phyloP scores from a whole-genome alignment of 139 green algal species.

The Micromonas pusilla region DNA sequence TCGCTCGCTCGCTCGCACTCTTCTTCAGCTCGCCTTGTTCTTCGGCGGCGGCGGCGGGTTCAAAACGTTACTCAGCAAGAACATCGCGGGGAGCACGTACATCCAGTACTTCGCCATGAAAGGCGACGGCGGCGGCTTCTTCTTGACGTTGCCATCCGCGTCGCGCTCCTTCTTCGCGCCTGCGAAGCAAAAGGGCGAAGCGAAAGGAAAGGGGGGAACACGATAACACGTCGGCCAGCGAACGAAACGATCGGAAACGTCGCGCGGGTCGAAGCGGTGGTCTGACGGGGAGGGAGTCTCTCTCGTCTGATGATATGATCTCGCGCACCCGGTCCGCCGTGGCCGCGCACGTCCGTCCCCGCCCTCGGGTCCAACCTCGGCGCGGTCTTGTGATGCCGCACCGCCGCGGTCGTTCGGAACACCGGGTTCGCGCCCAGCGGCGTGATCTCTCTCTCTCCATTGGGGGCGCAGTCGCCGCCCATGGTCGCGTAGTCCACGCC shows the following conservation, averaged over 20 bases:
- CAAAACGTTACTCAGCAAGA: neutral
- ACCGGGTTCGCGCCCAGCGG: no score
- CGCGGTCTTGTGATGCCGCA: neutral
- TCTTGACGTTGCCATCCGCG: neutral
- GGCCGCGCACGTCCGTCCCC: neutral
- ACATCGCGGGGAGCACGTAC: neutral
- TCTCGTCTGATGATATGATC: no score
- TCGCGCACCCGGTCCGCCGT: neutral
- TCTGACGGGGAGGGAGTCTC: no score
- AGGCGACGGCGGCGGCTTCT: neutral
- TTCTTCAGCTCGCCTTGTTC: neutral
- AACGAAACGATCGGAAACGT: no score
- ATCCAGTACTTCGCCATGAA: conserved; percentile 3
- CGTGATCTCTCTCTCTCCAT: neutral
- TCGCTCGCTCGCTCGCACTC: neutral
- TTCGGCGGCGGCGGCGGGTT: neutral
- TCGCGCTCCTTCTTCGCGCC: neutral
- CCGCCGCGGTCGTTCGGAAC: neutral
- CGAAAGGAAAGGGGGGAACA: no score
- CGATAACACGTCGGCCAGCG: no score
- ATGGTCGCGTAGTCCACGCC: neutral
- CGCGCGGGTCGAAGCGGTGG: no score
- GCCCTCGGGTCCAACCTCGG: neutral
- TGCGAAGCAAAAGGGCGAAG: no score
- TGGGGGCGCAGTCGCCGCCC: neutral